phyloP scores from a whole-genome alignment of 768 basidiomycete species.

The Leccinellum luteum region DNA sequence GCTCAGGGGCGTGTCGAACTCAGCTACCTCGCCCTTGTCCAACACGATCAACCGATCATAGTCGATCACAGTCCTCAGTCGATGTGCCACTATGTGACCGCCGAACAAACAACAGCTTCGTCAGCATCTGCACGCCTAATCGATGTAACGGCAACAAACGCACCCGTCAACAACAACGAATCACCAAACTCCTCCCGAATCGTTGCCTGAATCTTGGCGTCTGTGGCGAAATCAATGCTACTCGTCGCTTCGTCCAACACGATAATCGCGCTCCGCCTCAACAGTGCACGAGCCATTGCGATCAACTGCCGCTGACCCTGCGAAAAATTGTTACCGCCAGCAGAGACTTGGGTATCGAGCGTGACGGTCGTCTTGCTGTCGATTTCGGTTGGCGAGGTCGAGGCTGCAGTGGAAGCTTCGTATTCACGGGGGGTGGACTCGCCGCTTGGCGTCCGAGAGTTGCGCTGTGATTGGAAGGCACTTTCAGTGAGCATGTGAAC shows the following conservation, averaged over 20 bases:
- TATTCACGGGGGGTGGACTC: constrained; percentile 43
- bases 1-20: constrained; percentile 72
- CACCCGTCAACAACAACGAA: constrained; percentile 71
- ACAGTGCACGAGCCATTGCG: constrained; percentile 79
- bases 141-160: constrained; percentile 16
- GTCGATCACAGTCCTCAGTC: constrained; percentile 76
- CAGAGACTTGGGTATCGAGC: constrained; percentile 76
- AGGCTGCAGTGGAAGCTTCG: constrained; percentile 39
- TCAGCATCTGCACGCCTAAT: not conserved
- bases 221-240: constrained; percentile 84
- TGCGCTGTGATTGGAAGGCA: constrained; percentile 45
- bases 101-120: not conserved
- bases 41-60: constrained; percentile 77
- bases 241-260: constrained; percentile 84
- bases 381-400: constrained; percentile 46
- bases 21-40: constrained; percentile 48
- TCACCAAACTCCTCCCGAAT: constrained; percentile 83
- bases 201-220: constrained; percentile 85
- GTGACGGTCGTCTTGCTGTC: constrained; percentile 58
- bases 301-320: constrained; percentile 90
- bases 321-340: constrained; percentile 89
- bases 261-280: constrained; percentile 69
- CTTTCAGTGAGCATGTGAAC: constrained; percentile 71
- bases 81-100: constrained; percentile 52
- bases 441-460: constrained; percentile 49